A percentile compares a stretch with the other conserved stretches of the same genome.
Conservation (phyloP, 2,329 filamentous ascomycete genomes). For the Ceratocystiopsis minuta region DNA sequence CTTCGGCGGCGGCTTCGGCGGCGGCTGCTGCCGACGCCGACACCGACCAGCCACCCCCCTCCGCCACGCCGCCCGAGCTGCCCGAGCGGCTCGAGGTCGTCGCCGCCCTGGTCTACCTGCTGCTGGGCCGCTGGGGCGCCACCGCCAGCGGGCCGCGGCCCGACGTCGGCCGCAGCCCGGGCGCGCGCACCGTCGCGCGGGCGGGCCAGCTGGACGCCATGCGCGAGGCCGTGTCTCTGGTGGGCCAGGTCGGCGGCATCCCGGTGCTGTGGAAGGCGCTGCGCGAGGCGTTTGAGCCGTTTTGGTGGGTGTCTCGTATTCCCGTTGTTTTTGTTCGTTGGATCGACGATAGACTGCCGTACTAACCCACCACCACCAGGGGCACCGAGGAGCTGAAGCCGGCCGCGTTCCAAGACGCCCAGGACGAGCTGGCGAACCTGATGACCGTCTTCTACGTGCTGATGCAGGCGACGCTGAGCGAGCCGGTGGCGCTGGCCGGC, state of each 20-base stretch:
- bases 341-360: no score
- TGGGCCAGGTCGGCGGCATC: slow-evolving; percentile 33
- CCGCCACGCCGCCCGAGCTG: slow-evolving; percentile 13
- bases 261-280: slow-evolving; percentile 33
- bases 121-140: slow-evolving; percentile 52
- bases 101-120: slow-evolving; percentile 39
- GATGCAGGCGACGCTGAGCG: slow-evolving; percentile 37
- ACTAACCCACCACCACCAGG: slow-evolving; percentile 19
- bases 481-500: slow-evolving; percentile 28
- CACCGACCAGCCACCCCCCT: no score
- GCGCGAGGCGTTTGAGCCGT: slow-evolving; percentile 29
- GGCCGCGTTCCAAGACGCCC: slow-evolving; percentile 29
- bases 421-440: slow-evolving; percentile 22
- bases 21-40: no score
- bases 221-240: slow-evolving; percentile 31
- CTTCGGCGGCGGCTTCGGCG: no score
- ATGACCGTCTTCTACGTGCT: slow-evolving; percentile 16
- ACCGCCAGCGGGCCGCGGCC: slow-evolving; percentile 34
- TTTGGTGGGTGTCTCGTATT: no score
- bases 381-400: slow-evolving; percentile 25
- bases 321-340: no score
- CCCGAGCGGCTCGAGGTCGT: slow-evolving; percentile 31
- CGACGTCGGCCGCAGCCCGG: slow-evolving; percentile 19
- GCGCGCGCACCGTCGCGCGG: slow-evolving; percentile 32
- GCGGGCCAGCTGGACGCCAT: slow-evolving; percentile 41